A percentile compares a stretch with the other conserved stretches of the same genome.
These are phyloP conservation scores for Pseudozyma thailandica DNA, from an alignment of 1,284 basidiomycete genomes.

Conservation along the genomic window DNA sequence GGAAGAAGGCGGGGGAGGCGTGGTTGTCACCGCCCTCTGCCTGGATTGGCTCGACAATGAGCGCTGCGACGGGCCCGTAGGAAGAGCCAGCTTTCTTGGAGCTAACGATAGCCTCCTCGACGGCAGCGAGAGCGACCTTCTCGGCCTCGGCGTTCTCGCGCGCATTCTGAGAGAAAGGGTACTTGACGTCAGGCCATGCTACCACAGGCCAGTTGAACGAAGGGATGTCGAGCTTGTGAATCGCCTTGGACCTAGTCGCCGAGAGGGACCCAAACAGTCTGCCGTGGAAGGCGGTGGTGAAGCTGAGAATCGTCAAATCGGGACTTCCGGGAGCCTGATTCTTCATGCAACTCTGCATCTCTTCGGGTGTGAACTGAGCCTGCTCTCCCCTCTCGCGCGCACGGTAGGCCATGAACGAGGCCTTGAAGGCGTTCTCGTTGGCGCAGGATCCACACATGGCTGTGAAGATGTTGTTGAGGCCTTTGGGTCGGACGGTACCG, in stretches of 20 bases:
- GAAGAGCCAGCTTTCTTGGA: conserved; percentile 63
- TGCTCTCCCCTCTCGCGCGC: conserved; percentile 68
- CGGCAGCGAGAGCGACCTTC: conserved; percentile 62
- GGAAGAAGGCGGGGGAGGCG: conserved; percentile 72
- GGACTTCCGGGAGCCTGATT: conserved; percentile 72
- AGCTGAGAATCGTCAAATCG: conserved; percentile 71
- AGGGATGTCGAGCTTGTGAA: conserved; percentile 73
- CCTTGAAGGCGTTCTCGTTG: conserved; percentile 72
- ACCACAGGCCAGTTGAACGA: conserved; percentile 73
- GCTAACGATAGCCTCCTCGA: conserved; percentile 69
- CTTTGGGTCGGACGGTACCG: conserved; percentile 71
- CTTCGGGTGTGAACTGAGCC: conserved; percentile 28
- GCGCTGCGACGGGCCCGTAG: conserved; percentile 71
- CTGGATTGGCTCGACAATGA: conserved; percentile 73
- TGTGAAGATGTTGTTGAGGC: conserved; percentile 70
- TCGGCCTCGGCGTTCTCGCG: conserved; percentile 70
- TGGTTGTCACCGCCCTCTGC: conserved; percentile 74
- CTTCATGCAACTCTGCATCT: conserved; percentile 71
- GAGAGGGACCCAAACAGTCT: conserved; percentile 69
- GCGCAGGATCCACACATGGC: conserved; percentile 68
- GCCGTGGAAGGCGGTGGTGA: conserved; percentile 70
- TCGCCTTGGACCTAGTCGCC: conserved; percentile 70
- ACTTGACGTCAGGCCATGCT: conserved; percentile 72
- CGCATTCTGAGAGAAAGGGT: conserved; percentile 70
- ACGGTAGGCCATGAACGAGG: conserved; percentile 71